These are phyloP conservation scores for Leucaena leucocephala DNA, from an alignment of 306 rosid species.

Conservation along the genomic window DNA sequence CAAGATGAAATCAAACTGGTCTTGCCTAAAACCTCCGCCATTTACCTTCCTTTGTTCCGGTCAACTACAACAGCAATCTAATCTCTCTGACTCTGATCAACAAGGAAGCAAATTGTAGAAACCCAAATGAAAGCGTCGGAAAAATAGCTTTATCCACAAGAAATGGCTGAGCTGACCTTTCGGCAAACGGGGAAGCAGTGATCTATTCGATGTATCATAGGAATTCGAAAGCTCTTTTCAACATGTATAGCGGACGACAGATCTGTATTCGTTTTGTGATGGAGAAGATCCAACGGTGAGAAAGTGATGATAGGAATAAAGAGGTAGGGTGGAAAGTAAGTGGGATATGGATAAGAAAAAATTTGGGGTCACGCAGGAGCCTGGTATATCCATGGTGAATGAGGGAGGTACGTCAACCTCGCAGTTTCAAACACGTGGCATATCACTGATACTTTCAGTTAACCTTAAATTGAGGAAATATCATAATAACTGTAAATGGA, in stretches of 20 bases:
- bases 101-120: conserved; percentile 7
- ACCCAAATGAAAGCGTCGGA: not conserved
- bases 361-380: not conserved
- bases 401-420: conserved; percentile 6
- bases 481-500: not conserved
- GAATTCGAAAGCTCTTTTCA: not conserved
- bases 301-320: not conserved
- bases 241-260: conserved; percentile 4
- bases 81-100: not conserved
- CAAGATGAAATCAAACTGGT: conserved; percentile 52
- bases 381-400: not conserved
- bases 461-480: not conserved
- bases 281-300: conserved; percentile 34
- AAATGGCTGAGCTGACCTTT: conserved; percentile 10
- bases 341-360: not conserved
- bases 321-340: not conserved
- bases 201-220: conserved; percentile 6
- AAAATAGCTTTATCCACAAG: conserved; percentile 43
- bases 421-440: conserved; percentile 34
- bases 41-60: conserved; percentile 25
- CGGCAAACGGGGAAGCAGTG: not conserved
- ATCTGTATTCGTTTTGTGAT: not conserved
- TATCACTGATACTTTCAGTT: not conserved
- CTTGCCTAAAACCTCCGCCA: conserved; percentile 63
- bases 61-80: not conserved